These are phyloP conservation scores for Phoma sp. DNA, from an alignment of 2,329 filamentous ascomycete species.

Conservation along the genomic window DNA sequence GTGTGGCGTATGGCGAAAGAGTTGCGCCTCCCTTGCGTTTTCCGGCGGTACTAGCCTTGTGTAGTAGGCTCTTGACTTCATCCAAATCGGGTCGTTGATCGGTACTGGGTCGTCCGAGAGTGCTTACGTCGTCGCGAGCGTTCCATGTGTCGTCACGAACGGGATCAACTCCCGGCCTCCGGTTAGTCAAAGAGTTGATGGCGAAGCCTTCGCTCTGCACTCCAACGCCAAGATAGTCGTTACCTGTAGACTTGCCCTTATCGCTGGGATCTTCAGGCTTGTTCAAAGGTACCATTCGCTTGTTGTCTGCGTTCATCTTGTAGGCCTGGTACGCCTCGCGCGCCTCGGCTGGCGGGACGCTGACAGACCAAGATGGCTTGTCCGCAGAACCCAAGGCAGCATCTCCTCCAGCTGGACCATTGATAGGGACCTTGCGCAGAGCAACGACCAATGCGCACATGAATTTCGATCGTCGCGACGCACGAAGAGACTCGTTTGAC, in stretches of 20 bases:
- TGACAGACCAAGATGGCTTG: constrained; percentile 84
- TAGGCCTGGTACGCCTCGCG: constrained; percentile 62
- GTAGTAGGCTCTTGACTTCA: constrained; percentile 54
- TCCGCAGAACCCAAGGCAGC: constrained; percentile 64
- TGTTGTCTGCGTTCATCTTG: constrained; percentile 62
- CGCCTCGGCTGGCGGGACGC: constrained; percentile 73
- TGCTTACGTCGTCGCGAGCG: constrained; percentile 47
- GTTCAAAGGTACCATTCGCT: constrained; percentile 66
- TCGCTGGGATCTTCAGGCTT: constrained; percentile 35
- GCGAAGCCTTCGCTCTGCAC: constrained; percentile 46
- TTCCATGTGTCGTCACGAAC: constrained; percentile 55
- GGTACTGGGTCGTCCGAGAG: constrained; percentile 49
- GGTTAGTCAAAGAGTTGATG: constrained; percentile 53
- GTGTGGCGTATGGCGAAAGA: constrained; percentile 30
- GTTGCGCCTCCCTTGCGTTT: constrained; percentile 47
- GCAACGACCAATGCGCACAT: constrained; percentile 91
- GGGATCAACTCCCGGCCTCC: constrained; percentile 51
- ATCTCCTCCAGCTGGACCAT: constrained; percentile 75
- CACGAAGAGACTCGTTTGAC: constrained; percentile 76
- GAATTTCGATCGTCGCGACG: constrained; percentile 87
- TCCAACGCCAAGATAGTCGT: constrained; percentile 41
- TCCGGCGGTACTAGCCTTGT: constrained; percentile 53
- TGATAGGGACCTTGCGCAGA: constrained; percentile 84
- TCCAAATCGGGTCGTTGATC: constrained; percentile 52
- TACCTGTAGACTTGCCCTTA: constrained; percentile 39